These are phyloP conservation scores for Clarireedia monteithiana DNA, from an alignment of 2,329 filamentous ascomycete genomes.

Conservation along the genomic window DNA sequence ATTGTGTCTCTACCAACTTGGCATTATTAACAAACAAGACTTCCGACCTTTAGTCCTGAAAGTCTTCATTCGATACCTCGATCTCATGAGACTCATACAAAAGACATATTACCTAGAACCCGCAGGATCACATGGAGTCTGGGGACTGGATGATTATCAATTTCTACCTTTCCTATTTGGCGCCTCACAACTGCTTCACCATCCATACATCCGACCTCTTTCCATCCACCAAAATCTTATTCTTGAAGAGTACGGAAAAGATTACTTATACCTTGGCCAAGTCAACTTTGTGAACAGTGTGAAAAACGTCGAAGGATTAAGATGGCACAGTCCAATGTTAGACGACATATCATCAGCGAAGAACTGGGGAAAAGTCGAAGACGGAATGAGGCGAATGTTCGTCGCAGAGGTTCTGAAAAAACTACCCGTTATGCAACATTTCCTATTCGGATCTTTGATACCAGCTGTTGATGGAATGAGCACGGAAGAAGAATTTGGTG, in stretches of 20 bases:
- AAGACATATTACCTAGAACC: slow-evolving; percentile 94
- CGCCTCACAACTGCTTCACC: slow-evolving; percentile 78
- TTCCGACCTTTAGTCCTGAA: slow-evolving; percentile 69
- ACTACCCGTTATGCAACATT: slow-evolving; percentile 97
- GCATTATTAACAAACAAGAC: slow-evolving; percentile 52
- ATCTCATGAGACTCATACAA: slow-evolving; percentile 81
- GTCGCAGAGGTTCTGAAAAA: slow-evolving; percentile 87
- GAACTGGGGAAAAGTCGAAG: slow-evolving; percentile 87
- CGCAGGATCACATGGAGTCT: slow-evolving; percentile 93
- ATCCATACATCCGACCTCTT: slow-evolving; percentile 70
- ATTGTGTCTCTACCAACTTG: slow-evolving; percentile 81
- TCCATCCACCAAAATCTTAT: slow-evolving; percentile 83
- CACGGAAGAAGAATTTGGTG: slow-evolving; percentile 46
- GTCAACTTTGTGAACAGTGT: slow-evolving; percentile 92
- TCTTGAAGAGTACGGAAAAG: slow-evolving; percentile 74
- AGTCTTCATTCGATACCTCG: slow-evolving; percentile 76
- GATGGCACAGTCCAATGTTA: slow-evolving; percentile 97
- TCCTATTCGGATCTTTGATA: slow-evolving; percentile 82
- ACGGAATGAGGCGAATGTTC: slow-evolving; percentile 96
- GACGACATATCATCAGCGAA: slow-evolving; percentile 92
- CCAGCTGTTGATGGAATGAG: slow-evolving; percentile 79
- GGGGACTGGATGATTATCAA: slow-evolving; percentile 96
- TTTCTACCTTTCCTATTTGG: slow-evolving; percentile 95
- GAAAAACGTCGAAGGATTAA: slow-evolving; percentile 87
- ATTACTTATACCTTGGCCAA: slow-evolving; percentile 88